A percentile compares a stretch with the other conserved stretches of the same genome.
Conservation (phyloP, 108 stramenopile species). For the Pseudonitzschia multistriata region DNA sequence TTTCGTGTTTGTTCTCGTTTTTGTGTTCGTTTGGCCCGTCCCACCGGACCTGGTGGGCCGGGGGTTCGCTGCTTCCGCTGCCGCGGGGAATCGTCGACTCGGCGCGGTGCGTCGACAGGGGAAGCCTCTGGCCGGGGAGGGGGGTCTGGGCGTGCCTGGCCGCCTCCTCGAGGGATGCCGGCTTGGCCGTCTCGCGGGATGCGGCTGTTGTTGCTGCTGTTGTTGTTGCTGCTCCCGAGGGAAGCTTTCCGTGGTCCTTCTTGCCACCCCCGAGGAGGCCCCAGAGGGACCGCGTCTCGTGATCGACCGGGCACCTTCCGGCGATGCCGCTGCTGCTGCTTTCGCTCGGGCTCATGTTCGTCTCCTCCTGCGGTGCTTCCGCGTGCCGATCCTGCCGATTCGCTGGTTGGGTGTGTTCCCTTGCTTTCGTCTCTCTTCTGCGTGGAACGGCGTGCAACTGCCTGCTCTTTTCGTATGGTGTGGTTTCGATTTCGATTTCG, state of each 20-base stretch:
- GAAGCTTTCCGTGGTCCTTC: not conserved
- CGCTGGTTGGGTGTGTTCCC: no score
- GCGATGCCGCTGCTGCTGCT: not conserved
- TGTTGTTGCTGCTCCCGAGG: not conserved
- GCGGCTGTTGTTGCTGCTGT: not conserved
- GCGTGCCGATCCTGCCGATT: no score
- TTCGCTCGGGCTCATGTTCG: no score
- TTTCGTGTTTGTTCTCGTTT: not conserved
- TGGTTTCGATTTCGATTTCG: no score
- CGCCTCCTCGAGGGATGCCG: slow-evolving; percentile 78
- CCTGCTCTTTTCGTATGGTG: no score
- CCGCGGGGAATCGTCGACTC: slow-evolving; percentile 81
- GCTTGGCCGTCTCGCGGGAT: not conserved
- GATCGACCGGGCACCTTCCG: slow-evolving; percentile 40
- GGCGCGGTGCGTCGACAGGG: slow-evolving; percentile 64
- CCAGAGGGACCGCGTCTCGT: slow-evolving; percentile 28
- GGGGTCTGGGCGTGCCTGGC: slow-evolving; percentile 77
- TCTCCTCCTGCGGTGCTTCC: not conserved
- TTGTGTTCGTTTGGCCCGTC: not conserved
- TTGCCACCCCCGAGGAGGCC: slow-evolving; percentile 15
- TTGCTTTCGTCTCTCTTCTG: no score
- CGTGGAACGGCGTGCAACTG: no score
- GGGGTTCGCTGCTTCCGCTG: slow-evolving; percentile 2
- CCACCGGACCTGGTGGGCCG: slow-evolving; percentile 21
- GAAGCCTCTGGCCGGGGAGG: slow-evolving; percentile 65